A percentile compares a stretch with the other conserved stretches of the same genome.
Evolutionary conservation across 2,329 filamentous ascomycete genomes (phyloP).

Genomic region (Dothistroma septosporum): DNA sequence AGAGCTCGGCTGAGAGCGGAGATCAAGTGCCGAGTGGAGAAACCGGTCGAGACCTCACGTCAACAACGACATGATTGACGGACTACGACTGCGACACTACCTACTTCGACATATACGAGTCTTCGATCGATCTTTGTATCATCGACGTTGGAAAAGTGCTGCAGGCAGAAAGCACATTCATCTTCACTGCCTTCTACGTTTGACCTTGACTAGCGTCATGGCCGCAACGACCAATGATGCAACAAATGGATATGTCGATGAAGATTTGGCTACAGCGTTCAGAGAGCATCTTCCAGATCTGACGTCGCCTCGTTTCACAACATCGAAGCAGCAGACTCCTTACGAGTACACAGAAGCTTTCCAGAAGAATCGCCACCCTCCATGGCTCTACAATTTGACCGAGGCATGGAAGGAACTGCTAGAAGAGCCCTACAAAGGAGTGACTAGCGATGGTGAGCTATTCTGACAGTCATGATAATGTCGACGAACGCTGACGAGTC

Average conservation of each 20-base stretch:
- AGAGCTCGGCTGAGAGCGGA: constrained; percentile 5
- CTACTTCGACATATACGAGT: neutral
- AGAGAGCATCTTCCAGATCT: constrained; percentile 60
- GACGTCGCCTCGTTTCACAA: constrained; percentile 55
- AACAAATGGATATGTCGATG: constrained; percentile 12
- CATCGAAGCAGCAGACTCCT: constrained; percentile 58
- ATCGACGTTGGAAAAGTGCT: neutral
- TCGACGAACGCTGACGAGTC: neutral
- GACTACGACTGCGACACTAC: neutral
- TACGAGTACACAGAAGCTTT: constrained; percentile 52
- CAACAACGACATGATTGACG: constrained; percentile 9
- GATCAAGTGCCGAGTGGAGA: constrained; percentile 11
- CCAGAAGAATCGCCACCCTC: constrained; percentile 24
- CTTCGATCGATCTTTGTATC: neutral
- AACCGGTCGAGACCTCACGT: constrained; percentile 11
- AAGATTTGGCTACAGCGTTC: constrained; percentile 36
- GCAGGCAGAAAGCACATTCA: neutral
- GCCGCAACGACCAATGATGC: neutral
- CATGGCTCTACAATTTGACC: constrained; percentile 27
- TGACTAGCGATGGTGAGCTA: constrained; percentile 62
- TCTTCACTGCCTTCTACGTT: neutral
- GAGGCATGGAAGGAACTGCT: constrained; percentile 25
- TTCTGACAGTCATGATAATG: neutral
- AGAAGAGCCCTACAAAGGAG: constrained; percentile 64
- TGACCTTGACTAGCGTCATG: neutral